Base-by-base conservation (phyloP, 2,329 filamentous ascomycete genomes). In the Cordyceps javanica region DNA sequence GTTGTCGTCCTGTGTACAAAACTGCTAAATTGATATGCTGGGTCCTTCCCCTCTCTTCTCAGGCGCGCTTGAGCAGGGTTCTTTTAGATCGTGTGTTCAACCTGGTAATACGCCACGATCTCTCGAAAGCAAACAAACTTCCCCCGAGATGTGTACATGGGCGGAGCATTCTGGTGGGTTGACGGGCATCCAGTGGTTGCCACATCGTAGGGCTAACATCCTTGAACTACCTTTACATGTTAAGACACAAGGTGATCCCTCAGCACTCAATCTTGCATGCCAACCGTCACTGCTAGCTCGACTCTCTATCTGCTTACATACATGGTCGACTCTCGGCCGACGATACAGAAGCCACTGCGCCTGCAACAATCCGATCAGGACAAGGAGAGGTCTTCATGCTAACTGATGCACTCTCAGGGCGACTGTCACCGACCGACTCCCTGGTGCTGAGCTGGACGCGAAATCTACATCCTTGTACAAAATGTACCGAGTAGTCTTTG, bases 41-140 rank as follows among this genome's bases (percentile, higher is more conserved):
- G 41, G 30, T 36, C 34, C 36, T 21, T n/a, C n/a, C 36, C 34
- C 45, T 28, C 19, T 30, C 34, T 21, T 39, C 41, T 30, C 11
- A 9, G 10, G 2, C 11, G 30, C 44, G 23, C 42, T 28, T 34
- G 39, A 54, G 32, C 42, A 46, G 34, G 53, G 53, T 46, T 55
- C 30, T 55, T 45, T 25, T 25, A 48, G 42, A 55, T 55, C 53
- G 32, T 39, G 26, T 46, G 5, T 39, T 30, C 53, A 39, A 55
- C 53, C 53, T 39, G 32, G 53, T 38, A 39, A 38, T 38, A 48
- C 53, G 53, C 53, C 53, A 55, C 53, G 53, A 55, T 55, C 53
- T 48, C 53, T 32, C 16, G 14, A 54, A n/a, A 39, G 42, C 41
- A 36, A 55, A 32, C 53, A 55, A 48, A 55, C 19, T 3, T 23